Base-by-base conservation (phyloP, 2,329 filamentous ascomycete species). In the Ampelomyces quisqualis region DNA sequence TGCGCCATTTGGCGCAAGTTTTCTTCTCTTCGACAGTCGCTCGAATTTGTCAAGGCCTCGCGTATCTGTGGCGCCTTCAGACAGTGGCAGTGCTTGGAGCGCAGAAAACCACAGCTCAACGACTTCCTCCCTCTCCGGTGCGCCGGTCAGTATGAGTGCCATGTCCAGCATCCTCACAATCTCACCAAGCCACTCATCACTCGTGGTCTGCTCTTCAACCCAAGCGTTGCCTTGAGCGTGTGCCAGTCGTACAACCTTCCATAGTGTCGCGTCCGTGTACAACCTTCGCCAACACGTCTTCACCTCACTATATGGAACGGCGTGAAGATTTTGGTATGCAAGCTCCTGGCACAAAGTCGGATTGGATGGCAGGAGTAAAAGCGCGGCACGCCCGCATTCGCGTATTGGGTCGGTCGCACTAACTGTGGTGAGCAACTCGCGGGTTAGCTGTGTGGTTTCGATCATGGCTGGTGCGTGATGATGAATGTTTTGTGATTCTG, bases 141-240 rank as follows among this genome's bases (percentile, higher is more conserved):
- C 62, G 6, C 40, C 86, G 0, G 87, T 80, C 38, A 90, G 78
- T 31, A 95, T 88, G 30, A 94, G 68, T 0, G 86, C 84, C 64
- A 83, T 81, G 57, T 96, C 90, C 2, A 97, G 75, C 1, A 77
- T 70, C 38, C 77, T 75, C 22, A 95, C 78, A 2, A 86, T 73
- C 2, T 74, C 65, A 22, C 79, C 74, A 3, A 90, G 60, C 67
- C 74, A 80, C 21, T 70, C 55, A 22, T 54, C 49, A n/a, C 18
- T 23, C 11, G 10, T 20, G 17, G 23, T 17, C 6, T 53, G 34
- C 13, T 45, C 34, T 24, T 41, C 40, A 3, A 40, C 39, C 38
- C 21, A 24, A 36, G n/a, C 2, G n/a, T n/a, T n/a, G n/a, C 38
- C 30, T n/a, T 15, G 24, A n/a, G 38, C 29, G 36, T 63, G 51